These are phyloP conservation scores for Tylopilus intermedius DNA, from an alignment of 768 basidiomycete genomes.

Conservation along the genomic window DNA sequence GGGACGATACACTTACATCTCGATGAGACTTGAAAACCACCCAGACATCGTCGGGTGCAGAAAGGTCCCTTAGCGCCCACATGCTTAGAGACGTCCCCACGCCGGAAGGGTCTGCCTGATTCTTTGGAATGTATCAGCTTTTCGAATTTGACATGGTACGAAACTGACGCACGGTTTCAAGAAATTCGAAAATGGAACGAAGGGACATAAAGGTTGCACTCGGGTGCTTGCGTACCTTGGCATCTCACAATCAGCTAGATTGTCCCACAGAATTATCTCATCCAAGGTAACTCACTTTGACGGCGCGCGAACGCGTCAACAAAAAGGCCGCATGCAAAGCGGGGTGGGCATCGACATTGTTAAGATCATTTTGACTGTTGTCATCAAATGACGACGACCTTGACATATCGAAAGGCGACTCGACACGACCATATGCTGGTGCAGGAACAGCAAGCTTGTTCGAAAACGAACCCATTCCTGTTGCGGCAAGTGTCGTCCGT, in stretches of 20 bases:
- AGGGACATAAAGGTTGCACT: slow-evolving; percentile 22
- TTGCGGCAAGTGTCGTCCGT: not conserved
- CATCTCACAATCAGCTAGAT: not conserved
- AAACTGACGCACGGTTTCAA: slow-evolving; percentile 17
- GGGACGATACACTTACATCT: slow-evolving; percentile 42
- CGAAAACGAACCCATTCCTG: not conserved
- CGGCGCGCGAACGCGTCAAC: slow-evolving; percentile 48
- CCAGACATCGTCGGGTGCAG: slow-evolving; percentile 41
- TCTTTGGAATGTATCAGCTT: slow-evolving; percentile 11
- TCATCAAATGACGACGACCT: slow-evolving; percentile 17
- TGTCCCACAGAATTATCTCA: not conserved
- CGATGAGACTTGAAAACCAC: slow-evolving; percentile 56
- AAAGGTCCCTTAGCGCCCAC: slow-evolving; percentile 43
- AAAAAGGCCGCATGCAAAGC: slow-evolving; percentile 38
- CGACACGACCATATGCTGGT: not conserved
- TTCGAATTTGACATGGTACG: not conserved
- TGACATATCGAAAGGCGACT: slow-evolving; percentile 1
- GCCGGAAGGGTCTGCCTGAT: slow-evolving; percentile 7
- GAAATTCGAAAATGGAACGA: slow-evolving; percentile 23
- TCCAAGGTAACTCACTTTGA: slow-evolving; percentile 38
- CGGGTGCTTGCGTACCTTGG: slow-evolving; percentile 25
- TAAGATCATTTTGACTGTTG: slow-evolving; percentile 4
- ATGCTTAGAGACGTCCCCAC: slow-evolving; percentile 36
- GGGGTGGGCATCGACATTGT: slow-evolving; percentile 7
- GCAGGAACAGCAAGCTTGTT: slow-evolving; percentile 2